phyloP scores from a whole-genome alignment of 176 grass and related monocot species.

The Oryza glumipatula region DNA sequence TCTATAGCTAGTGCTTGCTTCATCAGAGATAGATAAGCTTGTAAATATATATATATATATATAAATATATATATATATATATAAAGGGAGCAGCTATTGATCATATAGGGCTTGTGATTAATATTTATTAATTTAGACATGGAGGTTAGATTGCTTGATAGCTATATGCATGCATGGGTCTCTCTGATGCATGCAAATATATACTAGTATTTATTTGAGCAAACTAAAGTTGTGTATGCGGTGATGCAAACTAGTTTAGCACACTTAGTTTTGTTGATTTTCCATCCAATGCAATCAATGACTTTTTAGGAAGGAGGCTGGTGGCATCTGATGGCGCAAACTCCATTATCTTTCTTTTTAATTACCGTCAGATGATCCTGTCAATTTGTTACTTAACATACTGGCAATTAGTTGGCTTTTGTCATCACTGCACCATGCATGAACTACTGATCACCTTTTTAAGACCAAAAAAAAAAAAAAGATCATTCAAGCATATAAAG shows the following conservation, averaged over 20 bases:
- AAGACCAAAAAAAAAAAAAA: not conserved
- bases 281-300: not conserved
- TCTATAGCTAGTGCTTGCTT: slow-evolving; percentile 18
- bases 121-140: not conserved
- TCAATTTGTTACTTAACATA: not conserved
- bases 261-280: slow-evolving; percentile 7
- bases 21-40: slow-evolving; percentile 28
- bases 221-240: not conserved
- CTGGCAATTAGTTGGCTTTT: not conserved
- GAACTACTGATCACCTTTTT: not conserved
- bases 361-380: not conserved
- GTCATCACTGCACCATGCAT: not conserved
- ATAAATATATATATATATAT: not conserved
- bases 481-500: not conserved
- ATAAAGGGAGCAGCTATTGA: not conserved
- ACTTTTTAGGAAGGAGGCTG: not conserved
- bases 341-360: not conserved
- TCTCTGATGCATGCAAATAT: not conserved
- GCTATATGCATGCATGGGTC: not conserved
- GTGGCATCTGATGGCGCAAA: slow-evolving; percentile 17
- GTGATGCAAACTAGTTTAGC: not conserved
- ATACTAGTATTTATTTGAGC: not conserved
- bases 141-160: not conserved
- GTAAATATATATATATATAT: not conserved
- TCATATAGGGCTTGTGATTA: not conserved